Base-by-base conservation (phyloP, 805 yeast species). In the Saccharomycopsis guyanensis region DNA sequence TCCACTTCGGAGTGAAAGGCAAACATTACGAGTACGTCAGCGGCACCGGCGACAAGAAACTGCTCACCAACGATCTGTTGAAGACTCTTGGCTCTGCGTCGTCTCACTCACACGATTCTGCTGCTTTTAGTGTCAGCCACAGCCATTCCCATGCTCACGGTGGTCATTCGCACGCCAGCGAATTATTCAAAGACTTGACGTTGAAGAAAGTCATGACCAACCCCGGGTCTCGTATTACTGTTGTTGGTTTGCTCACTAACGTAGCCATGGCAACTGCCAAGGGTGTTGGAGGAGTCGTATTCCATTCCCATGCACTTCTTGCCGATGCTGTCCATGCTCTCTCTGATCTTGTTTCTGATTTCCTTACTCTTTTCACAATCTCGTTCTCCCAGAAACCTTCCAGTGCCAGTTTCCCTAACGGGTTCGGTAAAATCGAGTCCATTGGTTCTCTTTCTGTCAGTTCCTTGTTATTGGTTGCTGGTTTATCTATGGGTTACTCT, bases 261-360 rank as follows among this genome's bases (percentile, higher is more conserved):
- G 77, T 86, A 10, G 79, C 84, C 12, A 81, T 93, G 82, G 97
- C 96, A 0, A 68, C 76, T 1, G 81, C 89, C 27, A 93, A 93
- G 62, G 89, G 88, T 23, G 63, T 79, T 19, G 97, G 97, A 25
- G 98, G 98, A 5, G 70, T 86, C 15, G 79, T 79, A 33, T 93
- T 93, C 73, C 95, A 93, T 62, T 93, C 98, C 0, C 96, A 89
- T 61, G 89, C 97, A 2, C 73, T 93, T 47, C 61, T 89, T 42
- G 98, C 98, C 1, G 98, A 93, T 64, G 89, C 97, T 1, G 81
- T 88, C 24, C 98, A 93, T 65, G 91, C 97, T 0, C 72, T 86
- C 18, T 81, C 94, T 40, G 98, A 93, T 64, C 70, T 91, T 66
- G 75, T 93, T 13, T 85, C 95, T 6, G 98, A 93, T 62, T 75